Percentiles rank a stretch among this genome's conserved stretches.
Conservation (phyloP, 2,329 filamentous ascomycete genomes). For the Graphiopsis chlorocephala region DNA sequence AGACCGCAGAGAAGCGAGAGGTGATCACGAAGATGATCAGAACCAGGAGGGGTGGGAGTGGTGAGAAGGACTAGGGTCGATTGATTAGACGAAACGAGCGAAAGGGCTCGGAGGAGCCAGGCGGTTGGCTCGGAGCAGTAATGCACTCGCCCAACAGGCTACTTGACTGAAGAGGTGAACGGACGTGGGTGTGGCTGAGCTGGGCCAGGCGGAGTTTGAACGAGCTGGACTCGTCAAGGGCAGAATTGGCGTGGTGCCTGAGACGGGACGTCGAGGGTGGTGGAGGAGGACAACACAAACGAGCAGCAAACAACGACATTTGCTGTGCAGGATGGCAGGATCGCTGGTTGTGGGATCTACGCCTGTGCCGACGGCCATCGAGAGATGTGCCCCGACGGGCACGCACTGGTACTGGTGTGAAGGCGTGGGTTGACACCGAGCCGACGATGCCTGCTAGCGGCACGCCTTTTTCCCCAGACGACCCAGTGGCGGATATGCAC, state of each 20-base stretch:
- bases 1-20: neutral
- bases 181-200: slow-evolving; percentile 1
- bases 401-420: neutral
- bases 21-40: neutral
- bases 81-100: neutral
- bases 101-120: neutral
- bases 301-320: neutral
- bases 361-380: slow-evolving; percentile 1
- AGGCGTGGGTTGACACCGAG: neutral
- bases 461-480: slow-evolving; percentile 13
- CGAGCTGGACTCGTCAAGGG: neutral
- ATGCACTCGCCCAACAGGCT: neutral
- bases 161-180: neutral
- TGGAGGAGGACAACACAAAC: neutral
- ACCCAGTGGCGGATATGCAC: neutral
- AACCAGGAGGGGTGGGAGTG: neutral
- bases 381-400: neutral
- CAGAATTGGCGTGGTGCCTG: neutral
- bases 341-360: neutral
- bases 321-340: slow-evolving; percentile 4
- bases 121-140: slow-evolving; percentile 1
- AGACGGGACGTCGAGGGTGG: neutral
- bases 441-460: slow-evolving; percentile 12
- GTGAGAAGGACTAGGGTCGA: neutral
- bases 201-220: neutral